Base-by-base conservation (phyloP, 768 basidiomycete species). In the Porpolomopsis calyptriformis region DNA sequence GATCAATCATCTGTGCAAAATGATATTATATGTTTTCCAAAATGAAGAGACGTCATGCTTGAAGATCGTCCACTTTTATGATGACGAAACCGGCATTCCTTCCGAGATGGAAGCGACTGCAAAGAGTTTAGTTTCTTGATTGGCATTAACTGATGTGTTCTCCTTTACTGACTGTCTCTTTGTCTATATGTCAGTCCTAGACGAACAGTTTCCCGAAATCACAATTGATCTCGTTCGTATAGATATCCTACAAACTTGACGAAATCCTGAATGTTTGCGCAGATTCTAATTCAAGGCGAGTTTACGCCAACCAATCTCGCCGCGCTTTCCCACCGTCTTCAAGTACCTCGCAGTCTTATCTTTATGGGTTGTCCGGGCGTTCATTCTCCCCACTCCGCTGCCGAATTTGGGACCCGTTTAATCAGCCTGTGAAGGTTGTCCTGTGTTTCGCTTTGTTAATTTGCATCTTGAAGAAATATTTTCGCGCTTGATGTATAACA, bases 61-160 rank as follows among this genome's bases (percentile, higher is more conserved):
- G 46, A 82, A 82, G 60, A 71, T 86, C 10, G 68, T 85, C 3
- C 81, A 85, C 53, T 84, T 82, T 53, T 67, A 72, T 47, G 71
- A 78, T 22, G 65, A 62, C 19, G 74, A 73, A 24, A 60, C 62
- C 11, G 71, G 68, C 0, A 65, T 78, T 20, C 84, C 84, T 1
- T 78, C 78, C 0, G 85, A 87, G 54, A 60, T 87, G 53, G 82
- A 80, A 56, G 80, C 82, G 4, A 87, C 85, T 54, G 69, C 73
- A 25, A 82, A 77, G 56, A 77, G 79, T 77, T n/a, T n/a, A n/a
- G n/a, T n/a, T n/a, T n/a, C n/a, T n/a, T n/a, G n/a, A n/a, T n/a
- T n/a, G n/a, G n/a, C n/a, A n/a, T n/a, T n/a, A n/a, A n/a, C n/a
- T n/a, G n/a, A n/a, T n/a, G n/a, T n/a, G n/a, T n/a, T n/a, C n/a